Evolutionary conservation across 306 rosid species (phyloP), one percentile per base, ranked within the genome.

Genomic region (Datisca glomerata): DNA sequence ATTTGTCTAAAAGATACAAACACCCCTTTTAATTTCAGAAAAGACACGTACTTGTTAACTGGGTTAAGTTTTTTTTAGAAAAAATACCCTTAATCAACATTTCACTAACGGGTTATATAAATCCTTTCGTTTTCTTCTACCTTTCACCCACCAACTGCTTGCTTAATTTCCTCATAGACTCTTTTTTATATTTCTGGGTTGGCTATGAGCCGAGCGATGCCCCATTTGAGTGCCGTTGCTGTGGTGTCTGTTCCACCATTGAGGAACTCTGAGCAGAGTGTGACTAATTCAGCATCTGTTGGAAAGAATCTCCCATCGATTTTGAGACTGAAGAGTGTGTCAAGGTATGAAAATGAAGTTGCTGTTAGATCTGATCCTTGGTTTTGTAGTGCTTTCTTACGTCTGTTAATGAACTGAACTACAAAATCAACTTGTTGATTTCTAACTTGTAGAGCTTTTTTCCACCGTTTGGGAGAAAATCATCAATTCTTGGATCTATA

Each of bases 381-480:
- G 39, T 74, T 76, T 41, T 65, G 31, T 1, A 87, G 51, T 3
- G 89, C 94, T 20, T 54, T 56, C 17, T 33, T 73, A 15, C 97
- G 60, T 13, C 69, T 66, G 1, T 87, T 69, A 20, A 87, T 87
- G 31, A 79, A 47, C 14, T 75, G 75, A 17, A 58, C 79, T 0
- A 87, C 16, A 40, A 63, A 80, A 0, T 80, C 93, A 5, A 79
- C n/a, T 25, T 87, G 94, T 25, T 70, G 31, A 11, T 51, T 73
- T 0, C 94, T 61, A 5, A 87, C 93, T 12, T 77, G 55, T 2
- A 74, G 12, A 7, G 69, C 94, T 15, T 35, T 57, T 21, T 72
- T 87, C 43, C 89, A 67, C 13, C 83, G 89, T n/a, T 83, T 83
- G 2, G n/a, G n/a, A n/a, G n/a, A n/a, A n/a, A n/a, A n/a, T n/a